A percentile compares a stretch with the other conserved stretches of the same genome.
Conservation (phyloP, 768 basidiomycete genomes). For the Tricholoma saponaceum region DNA sequence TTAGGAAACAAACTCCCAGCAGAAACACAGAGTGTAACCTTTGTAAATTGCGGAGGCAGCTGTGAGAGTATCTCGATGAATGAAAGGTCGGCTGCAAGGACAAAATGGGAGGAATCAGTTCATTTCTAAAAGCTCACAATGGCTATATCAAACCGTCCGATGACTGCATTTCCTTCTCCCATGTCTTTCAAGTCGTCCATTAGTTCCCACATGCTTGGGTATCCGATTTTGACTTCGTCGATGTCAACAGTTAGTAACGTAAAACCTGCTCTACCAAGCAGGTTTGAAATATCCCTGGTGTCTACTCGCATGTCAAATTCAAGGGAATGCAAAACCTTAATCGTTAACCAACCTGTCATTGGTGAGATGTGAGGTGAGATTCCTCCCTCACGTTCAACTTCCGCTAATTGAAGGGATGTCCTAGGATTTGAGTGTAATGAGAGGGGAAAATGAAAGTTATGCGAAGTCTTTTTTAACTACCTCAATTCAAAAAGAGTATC, state of each 20-base stretch:
- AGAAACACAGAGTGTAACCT: slow-evolving; percentile 42
- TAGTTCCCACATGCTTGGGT: slow-evolving; percentile 96
- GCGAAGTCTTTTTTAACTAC: slow-evolving; percentile 33
- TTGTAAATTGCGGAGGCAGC: slow-evolving; percentile 94
- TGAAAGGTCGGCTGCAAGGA: slow-evolving; percentile 50
- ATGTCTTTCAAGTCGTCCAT: slow-evolving; percentile 92
- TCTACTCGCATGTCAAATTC: slow-evolving; percentile 43
- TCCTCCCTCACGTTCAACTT: slow-evolving; percentile 91
- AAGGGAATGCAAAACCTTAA: not conserved
- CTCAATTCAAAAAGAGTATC: slow-evolving; percentile 94
- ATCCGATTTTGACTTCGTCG: slow-evolving; percentile 87
- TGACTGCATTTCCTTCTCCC: slow-evolving; percentile 93
- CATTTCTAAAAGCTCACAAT: not conserved
- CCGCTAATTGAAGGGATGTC: slow-evolving; percentile 90
- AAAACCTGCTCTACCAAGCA: slow-evolving; percentile 91
- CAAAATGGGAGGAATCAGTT: not conserved
- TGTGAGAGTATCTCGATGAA: slow-evolving; percentile 82
- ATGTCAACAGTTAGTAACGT: slow-evolving; percentile 91
- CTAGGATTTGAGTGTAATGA: slow-evolving; percentile 33
- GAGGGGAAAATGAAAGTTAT: not conserved
- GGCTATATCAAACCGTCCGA: slow-evolving; percentile 62
- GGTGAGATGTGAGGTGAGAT: slow-evolving; percentile 96
- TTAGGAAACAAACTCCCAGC: not conserved
- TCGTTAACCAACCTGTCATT: slow-evolving; percentile 77
- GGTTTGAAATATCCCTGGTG: slow-evolving; percentile 88